Conservation (phyloP, 2,329 filamentous ascomycete species). For the Beauveria sp. region DNA sequence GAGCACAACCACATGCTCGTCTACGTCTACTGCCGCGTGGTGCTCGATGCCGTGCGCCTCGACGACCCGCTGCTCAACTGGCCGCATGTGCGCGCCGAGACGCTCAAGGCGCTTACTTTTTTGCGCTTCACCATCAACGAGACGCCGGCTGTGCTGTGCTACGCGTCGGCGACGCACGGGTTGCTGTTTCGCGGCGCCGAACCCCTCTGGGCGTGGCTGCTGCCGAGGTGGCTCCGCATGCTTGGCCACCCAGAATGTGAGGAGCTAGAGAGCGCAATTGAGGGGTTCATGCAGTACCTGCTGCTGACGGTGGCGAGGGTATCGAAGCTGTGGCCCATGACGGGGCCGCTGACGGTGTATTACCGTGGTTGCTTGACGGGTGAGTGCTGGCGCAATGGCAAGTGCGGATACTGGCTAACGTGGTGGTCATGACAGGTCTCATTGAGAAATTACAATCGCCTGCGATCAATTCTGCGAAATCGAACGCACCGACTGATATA, state of each 20-base stretch:
- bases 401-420: conserved; percentile 12
- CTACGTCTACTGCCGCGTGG: conserved; percentile 73
- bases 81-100: conserved; percentile 49
- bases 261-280: conserved; percentile 42
- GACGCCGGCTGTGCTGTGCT: conserved; percentile 60
- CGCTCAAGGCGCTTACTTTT: conserved; percentile 68
- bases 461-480: conserved; percentile 18
- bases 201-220: conserved; percentile 58
- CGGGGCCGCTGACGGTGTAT: conserved; percentile 37
- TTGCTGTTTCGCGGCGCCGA: conserved; percentile 48
- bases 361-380: conserved; percentile 39
- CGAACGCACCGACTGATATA: conserved; percentile 21
- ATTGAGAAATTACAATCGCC: conserved; percentile 28
- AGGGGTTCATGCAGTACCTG: conserved; percentile 43
- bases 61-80: conserved; percentile 61
- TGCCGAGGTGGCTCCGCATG: conserved; percentile 49
- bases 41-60: conserved; percentile 60
- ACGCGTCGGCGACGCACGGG: conserved; percentile 29
- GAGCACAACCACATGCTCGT: conserved; percentile 79
- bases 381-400: conserved; percentile 22
- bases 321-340: conserved; percentile 40
- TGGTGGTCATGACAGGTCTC: conserved; percentile 18
- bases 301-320: conserved; percentile 37
- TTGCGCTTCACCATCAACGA: conserved; percentile 67
- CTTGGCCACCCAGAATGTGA: conserved; percentile 44